phyloP scores from a whole-genome alignment of 2,329 filamentous ascomycete genomes.

The Plenodomus lindquistii region DNA sequence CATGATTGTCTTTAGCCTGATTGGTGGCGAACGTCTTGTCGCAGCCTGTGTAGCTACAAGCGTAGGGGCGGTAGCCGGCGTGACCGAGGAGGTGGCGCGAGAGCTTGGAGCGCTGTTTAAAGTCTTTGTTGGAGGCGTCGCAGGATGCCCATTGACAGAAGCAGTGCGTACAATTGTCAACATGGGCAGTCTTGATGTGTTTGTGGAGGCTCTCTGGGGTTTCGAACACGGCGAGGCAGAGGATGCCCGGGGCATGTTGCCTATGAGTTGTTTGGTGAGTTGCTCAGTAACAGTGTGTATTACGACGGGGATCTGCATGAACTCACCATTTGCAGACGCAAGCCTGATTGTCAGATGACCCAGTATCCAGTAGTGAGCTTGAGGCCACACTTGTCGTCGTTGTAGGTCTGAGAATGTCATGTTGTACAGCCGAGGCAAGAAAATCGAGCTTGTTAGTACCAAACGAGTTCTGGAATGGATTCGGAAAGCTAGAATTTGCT shows the following conservation, averaged over 20 bases:
- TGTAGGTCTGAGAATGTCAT: conserved; percentile 26
- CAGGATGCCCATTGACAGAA: conserved; percentile 45
- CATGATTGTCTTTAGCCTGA: conserved; percentile 47
- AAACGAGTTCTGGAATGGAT: conserved; percentile 14
- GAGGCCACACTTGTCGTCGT: conserved; percentile 12
- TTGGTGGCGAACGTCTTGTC: conserved; percentile 46
- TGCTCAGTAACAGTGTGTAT: no score
- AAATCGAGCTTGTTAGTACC: conserved; percentile 32
- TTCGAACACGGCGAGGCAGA: conserved; percentile 36
- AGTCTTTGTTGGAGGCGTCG: conserved; percentile 40
- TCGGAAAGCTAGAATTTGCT: conserved; percentile 26
- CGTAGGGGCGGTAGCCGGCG: conserved; percentile 43
- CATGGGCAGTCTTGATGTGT: conserved; percentile 41
- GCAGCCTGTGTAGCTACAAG: conserved; percentile 40
- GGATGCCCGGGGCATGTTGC: conserved; percentile 29
- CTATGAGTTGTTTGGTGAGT: conserved; percentile 4
- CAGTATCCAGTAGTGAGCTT: conserved; percentile 3
- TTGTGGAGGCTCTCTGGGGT: conserved; percentile 37
- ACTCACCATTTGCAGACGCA: conserved; percentile 39
- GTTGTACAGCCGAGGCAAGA: conserved; percentile 33
- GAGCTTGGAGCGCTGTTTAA: conserved; percentile 46
- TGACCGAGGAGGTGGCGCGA: conserved; percentile 44
- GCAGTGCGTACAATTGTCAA: conserved; percentile 40
- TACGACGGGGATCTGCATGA: no score
- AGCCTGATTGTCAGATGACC: conserved; percentile 12